A percentile compares a stretch with the other conserved stretches of the same genome.
These are phyloP conservation scores for Ceratobasidium sp. DNA, from an alignment of 1,284 basidiomycete genomes.

Conservation along the genomic window DNA sequence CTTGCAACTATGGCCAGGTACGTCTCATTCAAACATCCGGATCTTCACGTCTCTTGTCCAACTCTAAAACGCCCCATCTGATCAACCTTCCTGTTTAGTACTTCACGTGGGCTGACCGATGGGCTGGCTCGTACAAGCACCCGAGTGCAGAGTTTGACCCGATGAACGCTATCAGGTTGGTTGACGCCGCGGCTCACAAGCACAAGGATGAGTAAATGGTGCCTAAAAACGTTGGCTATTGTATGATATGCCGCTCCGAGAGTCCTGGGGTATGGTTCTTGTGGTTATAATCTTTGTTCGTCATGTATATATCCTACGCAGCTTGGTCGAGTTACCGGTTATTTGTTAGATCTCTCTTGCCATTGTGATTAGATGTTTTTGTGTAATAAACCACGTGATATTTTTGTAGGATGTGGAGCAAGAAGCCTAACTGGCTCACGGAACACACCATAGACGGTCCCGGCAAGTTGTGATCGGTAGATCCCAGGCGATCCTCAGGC, in stretches of 20 bases:
- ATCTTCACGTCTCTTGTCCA: neutral
- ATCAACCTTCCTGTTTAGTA: slow-evolving; percentile 59
- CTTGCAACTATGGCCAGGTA: slow-evolving; percentile 90
- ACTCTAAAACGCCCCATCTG: slow-evolving; percentile 38
- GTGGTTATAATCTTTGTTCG: neutral
- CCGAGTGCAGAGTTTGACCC: slow-evolving; percentile 87
- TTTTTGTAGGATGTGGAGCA: too few species aligned
- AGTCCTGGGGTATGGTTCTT: neutral
- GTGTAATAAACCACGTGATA: too few species aligned
- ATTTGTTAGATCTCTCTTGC: neutral
- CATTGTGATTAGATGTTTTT: slow-evolving; percentile 4
- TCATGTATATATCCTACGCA: neutral
- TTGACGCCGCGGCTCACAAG: slow-evolving; percentile 32
- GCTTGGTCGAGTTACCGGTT: neutral
- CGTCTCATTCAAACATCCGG: slow-evolving; percentile 38
- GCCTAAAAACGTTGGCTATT: neutral
- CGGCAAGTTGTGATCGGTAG: too few species aligned
- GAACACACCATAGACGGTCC: too few species aligned
- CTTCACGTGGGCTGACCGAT: slow-evolving; percentile 93
- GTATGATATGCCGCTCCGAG: neutral
- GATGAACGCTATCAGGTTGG: slow-evolving; percentile 66
- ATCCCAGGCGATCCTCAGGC: too few species aligned
- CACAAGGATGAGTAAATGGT: slow-evolving; percentile 9
- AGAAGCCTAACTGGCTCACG: too few species aligned
- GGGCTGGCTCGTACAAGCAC: slow-evolving; percentile 84